These are phyloP conservation scores for Pelargonium fulgidum DNA, from an alignment of 441 rosid genomes.

Conservation along the genomic window DNA sequence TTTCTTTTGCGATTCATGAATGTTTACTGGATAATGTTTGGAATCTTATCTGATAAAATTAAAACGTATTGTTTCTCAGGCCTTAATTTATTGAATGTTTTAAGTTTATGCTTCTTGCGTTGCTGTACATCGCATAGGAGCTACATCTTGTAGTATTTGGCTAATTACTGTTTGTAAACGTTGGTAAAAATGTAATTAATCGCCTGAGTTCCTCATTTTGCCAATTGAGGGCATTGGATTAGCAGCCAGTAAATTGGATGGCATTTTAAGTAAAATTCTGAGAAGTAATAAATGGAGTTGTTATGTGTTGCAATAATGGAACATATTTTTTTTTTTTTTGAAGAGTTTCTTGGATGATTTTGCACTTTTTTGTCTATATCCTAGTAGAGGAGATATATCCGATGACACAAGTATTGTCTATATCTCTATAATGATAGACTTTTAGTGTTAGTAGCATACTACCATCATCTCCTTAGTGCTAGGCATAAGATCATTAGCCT, in stretches of 20 bases:
- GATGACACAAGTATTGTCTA: not conserved
- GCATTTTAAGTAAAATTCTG: not conserved
- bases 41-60: not conserved
- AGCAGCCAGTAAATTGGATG: too few relatives aligned
- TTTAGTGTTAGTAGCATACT: not conserved
- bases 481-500: not conserved
- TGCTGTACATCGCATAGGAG: constrained; percentile 3
- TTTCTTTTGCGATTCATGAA: not conserved
- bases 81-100: constrained; percentile 4
- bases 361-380: not conserved
- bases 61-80: not conserved
- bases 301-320: not conserved
- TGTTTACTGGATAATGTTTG: not conserved
- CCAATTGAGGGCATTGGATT: not conserved
- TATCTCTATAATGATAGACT: not conserved
- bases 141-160: not conserved
- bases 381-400: not conserved
- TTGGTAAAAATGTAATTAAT: constrained; percentile 3
- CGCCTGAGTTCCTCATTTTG: not conserved
- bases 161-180: not conserved
- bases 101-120: not conserved
- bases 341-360: constrained; percentile 4
- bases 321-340: too few relatives aligned
- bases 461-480: constrained; percentile 1
- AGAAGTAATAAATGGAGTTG: not conserved